Conservation (phyloP, 768 basidiomycete genomes). For the Obba rivulosa region DNA sequence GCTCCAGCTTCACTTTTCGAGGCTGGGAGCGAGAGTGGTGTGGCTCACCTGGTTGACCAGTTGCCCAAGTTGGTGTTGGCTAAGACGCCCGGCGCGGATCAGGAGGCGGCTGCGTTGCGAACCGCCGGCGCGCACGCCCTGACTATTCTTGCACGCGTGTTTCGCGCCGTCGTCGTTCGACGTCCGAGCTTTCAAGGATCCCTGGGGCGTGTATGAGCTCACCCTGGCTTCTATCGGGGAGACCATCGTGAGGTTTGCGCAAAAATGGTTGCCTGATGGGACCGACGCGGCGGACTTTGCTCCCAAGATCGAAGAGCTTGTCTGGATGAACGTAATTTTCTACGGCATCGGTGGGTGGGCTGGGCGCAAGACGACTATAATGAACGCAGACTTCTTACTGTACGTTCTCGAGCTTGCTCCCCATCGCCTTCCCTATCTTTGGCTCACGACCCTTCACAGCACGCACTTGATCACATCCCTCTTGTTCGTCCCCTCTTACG, state of each 20-base stretch:
- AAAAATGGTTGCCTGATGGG: conserved; percentile 17
- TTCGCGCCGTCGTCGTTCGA: conserved; percentile 9
- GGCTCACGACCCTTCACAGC: conserved; percentile 28
- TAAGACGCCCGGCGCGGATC: not conserved
- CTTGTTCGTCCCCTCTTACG: conserved; percentile 51
- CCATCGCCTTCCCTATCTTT: not conserved
- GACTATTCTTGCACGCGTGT: conserved; percentile 48
- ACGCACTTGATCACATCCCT: conserved; percentile 66
- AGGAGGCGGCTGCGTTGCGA: not conserved
- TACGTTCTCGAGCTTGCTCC: conserved; percentile 26
- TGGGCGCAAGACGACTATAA: conserved; percentile 32
- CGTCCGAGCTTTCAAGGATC: conserved; percentile 2
- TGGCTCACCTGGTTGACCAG: not conserved
- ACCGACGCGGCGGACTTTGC: conserved; percentile 28
- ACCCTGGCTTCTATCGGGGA: conserved; percentile 10
- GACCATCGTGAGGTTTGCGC: conserved; percentile 10
- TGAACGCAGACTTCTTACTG: conserved; percentile 57
- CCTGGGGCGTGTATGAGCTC: conserved; percentile 1
- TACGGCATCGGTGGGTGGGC: conserved; percentile 55
- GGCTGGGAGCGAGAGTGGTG: not conserved
- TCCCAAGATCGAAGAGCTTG: conserved; percentile 56
- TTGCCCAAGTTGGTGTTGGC: conserved; percentile 3
- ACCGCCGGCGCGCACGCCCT: conserved; percentile 36
- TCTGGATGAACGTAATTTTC: conserved; percentile 46
- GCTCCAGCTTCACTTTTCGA: conserved; percentile 24